Conservation (phyloP, 345 rosid species). For the Passiflora organensis region DNA sequence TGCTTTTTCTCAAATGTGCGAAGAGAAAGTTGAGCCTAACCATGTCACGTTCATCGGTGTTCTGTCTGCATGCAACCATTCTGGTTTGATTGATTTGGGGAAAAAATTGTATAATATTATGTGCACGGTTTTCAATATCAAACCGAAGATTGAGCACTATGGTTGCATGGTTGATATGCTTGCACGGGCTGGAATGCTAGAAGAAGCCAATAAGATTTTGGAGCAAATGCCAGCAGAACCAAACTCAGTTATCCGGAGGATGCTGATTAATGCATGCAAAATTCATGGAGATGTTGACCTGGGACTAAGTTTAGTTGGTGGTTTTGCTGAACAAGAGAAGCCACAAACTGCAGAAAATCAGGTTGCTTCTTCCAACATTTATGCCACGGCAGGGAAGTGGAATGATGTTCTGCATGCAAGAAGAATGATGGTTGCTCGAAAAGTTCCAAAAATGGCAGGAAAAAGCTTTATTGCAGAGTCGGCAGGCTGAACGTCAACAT, state of each 20-base stretch:
- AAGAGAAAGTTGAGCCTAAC: conserved; percentile 23
- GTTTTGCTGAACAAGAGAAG: neutral
- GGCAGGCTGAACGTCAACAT: neutral
- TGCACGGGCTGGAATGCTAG: conserved; percentile 28
- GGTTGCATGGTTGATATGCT: conserved; percentile 31
- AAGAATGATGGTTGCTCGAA: conserved; percentile 6
- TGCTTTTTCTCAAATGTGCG: conserved; percentile 22
- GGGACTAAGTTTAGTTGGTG: conserved; percentile 16
- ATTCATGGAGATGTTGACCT: conserved; percentile 16
- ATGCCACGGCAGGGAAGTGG: conserved; percentile 27
- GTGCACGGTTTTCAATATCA: conserved; percentile 12
- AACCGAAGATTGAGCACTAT: conserved; percentile 21
- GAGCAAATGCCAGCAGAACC: conserved; percentile 20
- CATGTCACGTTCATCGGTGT: conserved; percentile 26
- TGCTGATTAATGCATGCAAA: conserved; percentile 20
- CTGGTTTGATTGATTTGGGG: conserved; percentile 28
- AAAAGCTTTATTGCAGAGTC: conserved; percentile 16
- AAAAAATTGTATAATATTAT: conserved; percentile 12
- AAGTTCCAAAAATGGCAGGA: conserved; percentile 19
- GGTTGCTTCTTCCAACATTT: conserved; percentile 16
- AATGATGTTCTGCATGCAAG: conserved; percentile 19
- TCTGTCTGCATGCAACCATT: conserved; percentile 24
- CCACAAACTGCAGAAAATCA: conserved; percentile 10
- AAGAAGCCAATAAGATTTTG: conserved; percentile 21
- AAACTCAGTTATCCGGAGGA: conserved; percentile 21